These are phyloP conservation scores for Pichia gijzeniarum DNA, from an alignment of 805 yeast species.

Conservation along the genomic window DNA sequence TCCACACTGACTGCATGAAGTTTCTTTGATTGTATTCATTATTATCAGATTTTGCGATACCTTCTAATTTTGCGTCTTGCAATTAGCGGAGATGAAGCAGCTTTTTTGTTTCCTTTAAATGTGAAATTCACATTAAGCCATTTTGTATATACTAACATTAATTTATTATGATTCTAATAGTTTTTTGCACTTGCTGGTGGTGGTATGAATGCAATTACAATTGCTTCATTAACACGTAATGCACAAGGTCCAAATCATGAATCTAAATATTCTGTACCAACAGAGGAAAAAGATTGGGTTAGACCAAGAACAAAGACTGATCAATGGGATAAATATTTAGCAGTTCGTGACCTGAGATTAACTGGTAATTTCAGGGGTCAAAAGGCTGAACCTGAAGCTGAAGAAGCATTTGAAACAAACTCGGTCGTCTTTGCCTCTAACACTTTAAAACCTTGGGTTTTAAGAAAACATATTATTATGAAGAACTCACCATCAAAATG, in stretches of 20 bases:
- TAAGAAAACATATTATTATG: slow-evolving; percentile 35
- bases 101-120: too few relatives aligned
- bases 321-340: slow-evolving; percentile 48
- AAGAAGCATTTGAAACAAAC: slow-evolving; percentile 71
- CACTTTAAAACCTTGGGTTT: slow-evolving; percentile 32
- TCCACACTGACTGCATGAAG: too few relatives aligned
- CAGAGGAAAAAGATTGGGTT: slow-evolving; percentile 41
- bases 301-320: slow-evolving; percentile 49
- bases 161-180: slow-evolving; percentile 18
- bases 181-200: slow-evolving; percentile 51
- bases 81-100: too few relatives aligned
- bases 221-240: slow-evolving; percentile 27
- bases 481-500: slow-evolving; percentile 34
- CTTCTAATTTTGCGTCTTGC: too few relatives aligned
- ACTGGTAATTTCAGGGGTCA: slow-evolving; percentile 74
- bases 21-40: too few relatives aligned
- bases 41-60: too few relatives aligned
- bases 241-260: slow-evolving; percentile 33
- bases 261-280: slow-evolving; percentile 34
- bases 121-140: too few relatives aligned
- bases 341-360: slow-evolving; percentile 69
- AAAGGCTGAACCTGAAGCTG: slow-evolving; percentile 58
- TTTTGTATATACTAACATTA: background rate
- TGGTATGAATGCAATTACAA: slow-evolving; percentile 32
- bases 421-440: slow-evolving; percentile 35